Evolutionary conservation across 768 basidiomycete genomes (phyloP).

Genomic region (Pulveroboletus sp.): DNA sequence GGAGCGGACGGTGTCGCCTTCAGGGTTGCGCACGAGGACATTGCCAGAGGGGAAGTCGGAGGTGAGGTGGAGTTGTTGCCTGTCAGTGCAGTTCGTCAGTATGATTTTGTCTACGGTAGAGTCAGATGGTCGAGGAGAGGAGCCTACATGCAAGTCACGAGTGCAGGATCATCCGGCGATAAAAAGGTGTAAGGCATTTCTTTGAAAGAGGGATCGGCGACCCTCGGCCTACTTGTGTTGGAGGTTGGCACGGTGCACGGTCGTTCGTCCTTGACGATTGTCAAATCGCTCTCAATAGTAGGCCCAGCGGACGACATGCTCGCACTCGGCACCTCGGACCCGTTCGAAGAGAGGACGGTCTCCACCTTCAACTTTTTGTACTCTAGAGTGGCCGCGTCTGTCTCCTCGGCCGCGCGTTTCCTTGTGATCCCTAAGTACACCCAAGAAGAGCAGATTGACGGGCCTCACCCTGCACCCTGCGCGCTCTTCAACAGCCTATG

Average conservation of each 20-base stretch:
- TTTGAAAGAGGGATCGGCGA: conserved; percentile 52
- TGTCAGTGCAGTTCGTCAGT: conserved; percentile 27
- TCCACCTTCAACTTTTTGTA: conserved; percentile 48
- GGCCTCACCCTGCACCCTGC: conserved; percentile 13
- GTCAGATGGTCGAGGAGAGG: not conserved
- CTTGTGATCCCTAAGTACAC: conserved; percentile 15
- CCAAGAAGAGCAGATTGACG: not conserved
- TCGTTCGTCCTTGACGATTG: conserved; percentile 1
- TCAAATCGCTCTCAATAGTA: conserved; percentile 1
- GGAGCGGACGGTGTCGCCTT: conserved; percentile 65
- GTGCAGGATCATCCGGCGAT: conserved; percentile 59
- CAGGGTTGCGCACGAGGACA: conserved; percentile 83
- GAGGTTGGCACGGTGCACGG: not conserved
- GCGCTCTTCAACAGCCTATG: conserved; percentile 1
- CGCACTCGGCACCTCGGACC: conserved; percentile 4
- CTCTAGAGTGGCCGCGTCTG: conserved; percentile 36
- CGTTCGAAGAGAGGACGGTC: conserved; percentile 12
- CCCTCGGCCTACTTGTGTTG: conserved; percentile 5
- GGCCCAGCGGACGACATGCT: conserved; percentile 4
- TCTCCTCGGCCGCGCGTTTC: conserved; percentile 48
- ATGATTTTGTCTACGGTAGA: not conserved
- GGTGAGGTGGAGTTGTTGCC: conserved; percentile 66
- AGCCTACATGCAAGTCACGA: conserved; percentile 72
- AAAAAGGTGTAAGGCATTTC: conserved; percentile 92
- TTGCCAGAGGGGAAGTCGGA: conserved; percentile 68